Conservation (phyloP, 176 grass and related monocot genomes). For the Thalia dealbata region DNA sequence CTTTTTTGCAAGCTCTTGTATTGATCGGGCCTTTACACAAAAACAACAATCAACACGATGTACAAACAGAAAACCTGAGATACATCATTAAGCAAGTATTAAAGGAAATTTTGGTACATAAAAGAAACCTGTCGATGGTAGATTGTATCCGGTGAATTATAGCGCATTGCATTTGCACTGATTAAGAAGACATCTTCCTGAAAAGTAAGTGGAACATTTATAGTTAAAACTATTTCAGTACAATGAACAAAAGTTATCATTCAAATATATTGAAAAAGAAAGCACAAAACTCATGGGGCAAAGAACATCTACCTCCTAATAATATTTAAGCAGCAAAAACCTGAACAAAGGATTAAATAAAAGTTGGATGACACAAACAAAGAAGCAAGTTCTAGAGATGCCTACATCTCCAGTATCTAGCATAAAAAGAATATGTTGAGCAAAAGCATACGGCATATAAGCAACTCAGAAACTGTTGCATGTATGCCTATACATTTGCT, state of each 20-base stretch:
- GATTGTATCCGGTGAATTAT: conserved; percentile 88
- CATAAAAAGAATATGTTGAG: not conserved
- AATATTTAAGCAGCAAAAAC: not conserved
- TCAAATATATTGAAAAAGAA: not conserved
- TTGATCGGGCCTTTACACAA: conserved; percentile 55
- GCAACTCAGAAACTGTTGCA: not conserved
- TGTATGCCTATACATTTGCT: no score
- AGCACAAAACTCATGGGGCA: not conserved
- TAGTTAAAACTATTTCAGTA: not conserved
- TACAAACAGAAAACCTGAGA: not conserved
- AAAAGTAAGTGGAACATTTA: conserved; percentile 19
- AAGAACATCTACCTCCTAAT: not conserved
- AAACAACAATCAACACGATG: conserved; percentile 13
- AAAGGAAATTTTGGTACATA: not conserved
- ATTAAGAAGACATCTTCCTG: conserved; percentile 88
- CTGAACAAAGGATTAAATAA: not conserved
- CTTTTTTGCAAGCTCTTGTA: conserved; percentile 97
- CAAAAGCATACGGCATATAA: not conserved
- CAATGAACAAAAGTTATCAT: not conserved
- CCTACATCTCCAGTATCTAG: not conserved
- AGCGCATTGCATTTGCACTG: conserved; percentile 83
- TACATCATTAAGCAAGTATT: not conserved
- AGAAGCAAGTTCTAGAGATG: not conserved
- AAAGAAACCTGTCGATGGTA: conserved; percentile 72
- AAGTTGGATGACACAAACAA: not conserved